These are phyloP conservation scores for Samsoniella hepiali DNA, from an alignment of 2,329 filamentous ascomycete species.

Conservation along the genomic window DNA sequence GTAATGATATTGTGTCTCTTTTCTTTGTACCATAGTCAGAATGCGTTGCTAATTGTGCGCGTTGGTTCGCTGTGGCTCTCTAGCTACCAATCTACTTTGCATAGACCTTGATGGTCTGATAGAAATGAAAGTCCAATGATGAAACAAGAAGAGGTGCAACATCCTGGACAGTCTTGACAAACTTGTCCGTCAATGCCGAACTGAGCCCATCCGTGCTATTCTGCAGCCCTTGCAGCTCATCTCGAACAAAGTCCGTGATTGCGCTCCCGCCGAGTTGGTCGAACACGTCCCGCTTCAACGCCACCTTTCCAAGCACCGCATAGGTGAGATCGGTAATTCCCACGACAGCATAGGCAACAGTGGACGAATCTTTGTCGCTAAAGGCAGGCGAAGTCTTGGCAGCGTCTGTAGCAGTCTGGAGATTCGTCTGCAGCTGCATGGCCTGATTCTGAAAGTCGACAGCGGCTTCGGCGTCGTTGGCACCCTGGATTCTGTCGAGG, in stretches of 20 bases:
- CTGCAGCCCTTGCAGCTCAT: slow-evolving; percentile 1
- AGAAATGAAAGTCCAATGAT: not conserved
- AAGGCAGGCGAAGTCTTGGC: not conserved
- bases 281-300: slow-evolving; percentile 3
- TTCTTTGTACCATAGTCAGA: too few species aligned
- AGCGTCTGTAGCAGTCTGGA: slow-evolving; percentile 1
- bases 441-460: slow-evolving; percentile 13
- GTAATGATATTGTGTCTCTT: too few species aligned
- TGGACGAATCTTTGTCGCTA: not conserved
- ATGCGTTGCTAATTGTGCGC: too few species aligned
- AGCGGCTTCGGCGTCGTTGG: slow-evolving; percentile 3
- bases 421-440: not conserved
- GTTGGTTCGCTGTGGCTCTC: too few species aligned
- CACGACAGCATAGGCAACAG: slow-evolving; percentile 10
- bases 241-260: not conserved
- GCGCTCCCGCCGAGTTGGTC: not conserved
- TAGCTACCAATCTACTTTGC: not conserved
- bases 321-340: slow-evolving; percentile 2
- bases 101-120: not conserved
- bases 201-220: not conserved
- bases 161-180: not conserved
- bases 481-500: slow-evolving; percentile 3
- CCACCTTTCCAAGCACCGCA: not conserved
- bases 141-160: not conserved
- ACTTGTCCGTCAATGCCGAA: not conserved